phyloP scores from a whole-genome alignment of 345 rosid species.

The Garcia nutans region DNA sequence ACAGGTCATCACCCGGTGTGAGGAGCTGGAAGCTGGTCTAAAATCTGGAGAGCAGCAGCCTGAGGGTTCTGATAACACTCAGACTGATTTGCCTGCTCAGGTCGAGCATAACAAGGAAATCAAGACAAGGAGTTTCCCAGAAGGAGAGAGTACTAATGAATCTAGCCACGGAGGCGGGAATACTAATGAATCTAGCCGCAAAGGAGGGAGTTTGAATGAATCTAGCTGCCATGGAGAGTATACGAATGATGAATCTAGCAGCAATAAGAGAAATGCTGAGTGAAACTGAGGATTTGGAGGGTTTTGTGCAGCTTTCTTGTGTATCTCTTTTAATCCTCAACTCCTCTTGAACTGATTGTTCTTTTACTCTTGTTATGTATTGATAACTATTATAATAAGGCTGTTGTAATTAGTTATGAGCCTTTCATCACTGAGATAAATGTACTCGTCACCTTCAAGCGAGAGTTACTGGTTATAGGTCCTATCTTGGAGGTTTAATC shows the following conservation, averaged over 20 bases:
- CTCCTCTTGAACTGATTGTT: not conserved
- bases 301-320: not conserved
- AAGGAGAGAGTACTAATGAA: conserved; percentile 4
- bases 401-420: not conserved
- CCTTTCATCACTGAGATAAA: not conserved
- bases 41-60: conserved; percentile 21
- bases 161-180: too few species aligned
- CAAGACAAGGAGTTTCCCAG: conserved; percentile 11
- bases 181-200: too few species aligned
- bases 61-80: conserved; percentile 16
- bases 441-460: not conserved
- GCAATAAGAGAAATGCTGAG: conserved; percentile 12
- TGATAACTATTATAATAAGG: not conserved
- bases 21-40: conserved; percentile 38
- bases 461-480: not conserved
- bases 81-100: not conserved
- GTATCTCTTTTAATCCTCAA: not conserved
- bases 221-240: too few species aligned
- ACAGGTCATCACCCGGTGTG: conserved; percentile 46
- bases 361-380: not conserved
- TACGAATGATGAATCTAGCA: conserved; percentile 14
- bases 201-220: too few species aligned
- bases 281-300: not conserved
- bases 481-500: not conserved
- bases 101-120: conserved; percentile 1